Percentiles rank a stretch among this genome's conserved stretches.
phyloP scores from a whole-genome alignment of 2,329 filamentous ascomycete genomes.

The Aureobasidium sp. region DNA sequence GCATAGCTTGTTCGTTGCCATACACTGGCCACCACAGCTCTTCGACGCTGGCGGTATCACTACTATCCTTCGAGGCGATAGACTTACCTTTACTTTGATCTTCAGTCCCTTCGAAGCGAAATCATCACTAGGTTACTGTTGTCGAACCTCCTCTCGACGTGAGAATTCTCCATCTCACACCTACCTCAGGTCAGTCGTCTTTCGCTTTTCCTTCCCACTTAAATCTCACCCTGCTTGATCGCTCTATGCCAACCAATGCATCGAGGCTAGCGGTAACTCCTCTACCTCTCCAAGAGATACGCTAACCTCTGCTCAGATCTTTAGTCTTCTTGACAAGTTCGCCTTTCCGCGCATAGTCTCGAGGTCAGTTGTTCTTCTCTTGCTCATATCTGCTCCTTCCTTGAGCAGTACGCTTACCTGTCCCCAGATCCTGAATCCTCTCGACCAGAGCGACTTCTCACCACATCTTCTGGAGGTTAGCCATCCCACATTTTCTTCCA shows the following conservation, averaged over 20 bases:
- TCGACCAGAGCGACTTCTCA: too few relatives aligned
- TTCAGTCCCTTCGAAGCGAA: neutral
- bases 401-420: neutral
- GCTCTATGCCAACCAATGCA: neutral
- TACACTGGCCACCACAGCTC: neutral
- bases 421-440: neutral
- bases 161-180: neutral
- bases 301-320: neutral
- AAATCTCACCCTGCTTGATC: neutral
- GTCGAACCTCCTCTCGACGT: neutral
- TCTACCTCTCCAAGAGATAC: too few relatives aligned
- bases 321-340: too few relatives aligned
- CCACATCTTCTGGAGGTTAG: too few relatives aligned
- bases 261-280: too few relatives aligned
- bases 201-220: neutral
- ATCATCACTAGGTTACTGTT: too few relatives aligned
- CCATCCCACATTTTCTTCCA: too few relatives aligned
- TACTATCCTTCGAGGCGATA: neutral
- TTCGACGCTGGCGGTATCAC: neutral
- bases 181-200: neutral
- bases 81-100: neutral
- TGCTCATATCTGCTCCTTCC: neutral
- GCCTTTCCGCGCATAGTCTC: too few relatives aligned
- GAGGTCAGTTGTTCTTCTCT: too few relatives aligned
- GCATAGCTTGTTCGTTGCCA: too few relatives aligned